Conservation (phyloP, 192 early-diverging fungal species). For the Coemansia aciculifera region DNA sequence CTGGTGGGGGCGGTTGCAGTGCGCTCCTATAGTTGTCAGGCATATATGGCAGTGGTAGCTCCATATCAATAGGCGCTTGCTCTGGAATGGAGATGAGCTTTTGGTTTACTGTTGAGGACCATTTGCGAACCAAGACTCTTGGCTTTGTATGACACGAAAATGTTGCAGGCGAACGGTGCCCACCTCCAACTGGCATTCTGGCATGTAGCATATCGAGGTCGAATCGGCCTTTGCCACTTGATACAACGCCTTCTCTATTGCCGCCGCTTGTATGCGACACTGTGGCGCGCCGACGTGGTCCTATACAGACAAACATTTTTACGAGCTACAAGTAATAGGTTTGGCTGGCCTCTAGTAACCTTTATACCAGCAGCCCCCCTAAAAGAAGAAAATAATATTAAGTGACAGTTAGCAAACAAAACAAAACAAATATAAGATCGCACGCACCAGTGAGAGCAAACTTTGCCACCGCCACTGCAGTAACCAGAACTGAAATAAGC, state of each 20-base stretch:
- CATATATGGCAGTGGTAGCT: neutral
- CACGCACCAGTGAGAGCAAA: neutral
- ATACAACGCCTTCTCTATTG: neutral
- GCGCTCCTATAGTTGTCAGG: neutral
- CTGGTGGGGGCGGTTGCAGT: neutral
- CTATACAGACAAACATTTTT: neutral
- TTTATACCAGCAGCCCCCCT: neutral
- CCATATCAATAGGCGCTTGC: neutral
- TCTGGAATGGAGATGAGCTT: neutral
- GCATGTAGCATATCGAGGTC: neutral
- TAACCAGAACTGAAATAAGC: neutral
- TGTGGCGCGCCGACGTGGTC: slow-evolving; percentile 8
- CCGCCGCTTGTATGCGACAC: neutral
- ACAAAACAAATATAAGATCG: neutral
- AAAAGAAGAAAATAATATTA: neutral
- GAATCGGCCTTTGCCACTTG: neutral
- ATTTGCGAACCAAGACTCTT: slow-evolving; percentile 5
- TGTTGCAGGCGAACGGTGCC: neutral
- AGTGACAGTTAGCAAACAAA: neutral
- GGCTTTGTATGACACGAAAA: neutral
- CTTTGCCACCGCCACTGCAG: neutral
- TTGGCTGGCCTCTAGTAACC: too few relatives aligned
- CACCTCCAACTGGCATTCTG: neutral
- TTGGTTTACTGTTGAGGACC: neutral
- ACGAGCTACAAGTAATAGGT: neutral